A percentile compares a stretch with the other conserved stretches of the same genome.
Evolutionary conservation across 2,329 filamentous ascomycete genomes (phyloP).

Genomic region (Aschersonia sp.): DNA sequence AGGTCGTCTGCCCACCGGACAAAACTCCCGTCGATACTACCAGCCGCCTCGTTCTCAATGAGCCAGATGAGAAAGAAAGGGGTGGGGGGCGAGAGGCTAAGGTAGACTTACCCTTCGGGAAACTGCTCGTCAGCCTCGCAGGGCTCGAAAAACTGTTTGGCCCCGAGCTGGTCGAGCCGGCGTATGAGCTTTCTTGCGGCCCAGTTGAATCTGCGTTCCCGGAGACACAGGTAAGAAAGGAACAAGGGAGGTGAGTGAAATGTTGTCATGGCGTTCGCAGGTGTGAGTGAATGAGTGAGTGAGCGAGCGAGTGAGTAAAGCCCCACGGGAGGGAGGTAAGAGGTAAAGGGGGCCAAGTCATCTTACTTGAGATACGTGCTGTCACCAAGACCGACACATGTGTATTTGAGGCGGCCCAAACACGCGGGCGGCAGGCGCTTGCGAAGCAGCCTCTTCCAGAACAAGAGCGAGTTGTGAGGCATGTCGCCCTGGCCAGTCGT

Average conservation of each 20-base stretch:
- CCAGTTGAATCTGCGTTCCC: constrained; percentile 63
- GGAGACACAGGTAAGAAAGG: too few relatives aligned
- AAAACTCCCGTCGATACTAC: constrained; percentile 67
- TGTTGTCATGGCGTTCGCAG: too few relatives aligned
- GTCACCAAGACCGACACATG: constrained; percentile 83
- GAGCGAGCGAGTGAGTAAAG: too few relatives aligned
- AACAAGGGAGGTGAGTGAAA: too few relatives aligned
- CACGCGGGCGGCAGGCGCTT: constrained; percentile 62
- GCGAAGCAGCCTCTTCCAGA: constrained; percentile 76
- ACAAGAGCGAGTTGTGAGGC: constrained; percentile 63
- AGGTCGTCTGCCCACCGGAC: constrained; percentile 62
- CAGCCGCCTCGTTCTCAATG: not conserved
- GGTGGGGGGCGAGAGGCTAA: too few relatives aligned
- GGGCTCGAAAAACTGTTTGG: constrained; percentile 55
- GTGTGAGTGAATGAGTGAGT: too few relatives aligned
- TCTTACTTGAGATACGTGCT: constrained; percentile 81
- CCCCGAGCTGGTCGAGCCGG: constrained; percentile 71
- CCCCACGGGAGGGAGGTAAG: not conserved
- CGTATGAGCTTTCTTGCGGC: constrained; percentile 79
- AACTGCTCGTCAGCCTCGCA: constrained; percentile 92
- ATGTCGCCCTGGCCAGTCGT: constrained; percentile 93
- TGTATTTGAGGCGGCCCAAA: constrained; percentile 55
- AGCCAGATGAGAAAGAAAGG: not conserved
- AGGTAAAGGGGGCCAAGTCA: not conserved
- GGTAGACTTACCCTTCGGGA: constrained; percentile 60